A percentile compares a stretch with the other conserved stretches of the same genome.
Conservation (phyloP, 2,329 filamentous ascomycete genomes). For the Gnomoniopsis smithogilvyi region DNA sequence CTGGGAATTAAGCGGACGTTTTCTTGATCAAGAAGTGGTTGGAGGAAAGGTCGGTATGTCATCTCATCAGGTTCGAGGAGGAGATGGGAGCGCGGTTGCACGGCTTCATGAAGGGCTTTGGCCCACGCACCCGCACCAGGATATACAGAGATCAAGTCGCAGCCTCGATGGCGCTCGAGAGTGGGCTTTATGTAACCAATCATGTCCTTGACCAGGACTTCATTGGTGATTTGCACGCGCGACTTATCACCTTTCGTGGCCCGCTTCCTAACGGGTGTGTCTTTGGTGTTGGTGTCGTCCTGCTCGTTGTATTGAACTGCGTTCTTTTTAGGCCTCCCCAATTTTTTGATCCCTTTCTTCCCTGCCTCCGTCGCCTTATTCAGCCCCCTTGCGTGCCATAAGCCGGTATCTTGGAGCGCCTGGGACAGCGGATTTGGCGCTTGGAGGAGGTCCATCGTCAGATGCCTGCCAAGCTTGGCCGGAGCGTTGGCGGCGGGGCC, state of each 20-base stretch:
- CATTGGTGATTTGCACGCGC: constrained; percentile 51
- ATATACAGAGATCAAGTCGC: constrained; percentile 84
- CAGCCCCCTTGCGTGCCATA: neutral
- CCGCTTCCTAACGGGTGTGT: neutral
- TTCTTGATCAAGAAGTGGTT: constrained; percentile 49
- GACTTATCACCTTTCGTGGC: constrained; percentile 30
- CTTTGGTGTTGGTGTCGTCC: neutral
- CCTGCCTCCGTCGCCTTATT: neutral
- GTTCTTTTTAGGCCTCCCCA: neutral
- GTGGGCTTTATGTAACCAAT: constrained; percentile 66
- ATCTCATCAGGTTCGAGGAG: constrained; percentile 70
- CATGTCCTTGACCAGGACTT: constrained; percentile 55
- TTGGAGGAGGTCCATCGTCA: neutral
- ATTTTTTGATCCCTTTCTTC: neutral
- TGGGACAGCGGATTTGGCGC: neutral
- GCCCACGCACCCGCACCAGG: constrained; percentile 81
- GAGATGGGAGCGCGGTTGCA: constrained; percentile 79
- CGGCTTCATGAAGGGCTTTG: constrained; percentile 65
- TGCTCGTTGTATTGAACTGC: neutral
- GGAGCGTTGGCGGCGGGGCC: neutral
- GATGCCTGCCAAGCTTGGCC: fast-evolving
- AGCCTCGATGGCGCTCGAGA: constrained; percentile 68
- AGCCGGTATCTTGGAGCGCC: neutral
- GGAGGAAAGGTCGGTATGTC: constrained; percentile 59
- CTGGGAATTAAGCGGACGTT: constrained; percentile 50